A percentile compares a stretch with the other conserved stretches of the same genome.
Conservation (phyloP, 305 asterid genomes). For the Fraxinus angustifolia region DNA sequence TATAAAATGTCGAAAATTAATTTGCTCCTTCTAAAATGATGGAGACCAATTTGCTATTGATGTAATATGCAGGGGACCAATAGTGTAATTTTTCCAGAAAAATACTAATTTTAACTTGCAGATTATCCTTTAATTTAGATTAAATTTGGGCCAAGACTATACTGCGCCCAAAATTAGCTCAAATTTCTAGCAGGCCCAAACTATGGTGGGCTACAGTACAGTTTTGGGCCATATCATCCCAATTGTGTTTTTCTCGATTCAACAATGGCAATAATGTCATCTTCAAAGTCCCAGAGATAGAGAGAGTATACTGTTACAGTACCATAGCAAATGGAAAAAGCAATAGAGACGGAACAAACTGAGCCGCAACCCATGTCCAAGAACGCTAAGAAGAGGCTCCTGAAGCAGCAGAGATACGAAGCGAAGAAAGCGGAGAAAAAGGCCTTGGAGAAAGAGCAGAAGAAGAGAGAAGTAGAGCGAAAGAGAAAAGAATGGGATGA, state of each 20-base stretch:
- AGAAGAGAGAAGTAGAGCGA: constrained; percentile 68
- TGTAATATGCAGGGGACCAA: background rate
- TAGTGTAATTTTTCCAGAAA: background rate
- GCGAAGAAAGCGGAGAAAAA: constrained; percentile 83
- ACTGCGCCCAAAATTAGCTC: background rate
- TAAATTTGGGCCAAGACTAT: background rate
- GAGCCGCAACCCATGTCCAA: constrained; percentile 55
- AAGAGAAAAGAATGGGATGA: constrained; percentile 79
- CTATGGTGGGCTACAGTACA: background rate
- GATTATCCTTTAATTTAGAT: background rate
- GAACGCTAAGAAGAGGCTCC: constrained; percentile 69
- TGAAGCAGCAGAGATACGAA: constrained; percentile 73
- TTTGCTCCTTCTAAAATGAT: background rate
- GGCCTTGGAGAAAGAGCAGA: constrained; percentile 61
- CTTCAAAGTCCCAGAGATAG: background rate
- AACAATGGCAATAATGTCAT: background rate
- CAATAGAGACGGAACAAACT: constrained; percentile 28
- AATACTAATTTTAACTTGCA: no score
- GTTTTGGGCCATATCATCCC: background rate
- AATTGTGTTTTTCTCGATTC: background rate
- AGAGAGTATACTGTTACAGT: background rate
- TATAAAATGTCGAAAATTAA: no score
- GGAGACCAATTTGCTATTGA: background rate
- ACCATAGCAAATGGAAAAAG: constrained; percentile 18
- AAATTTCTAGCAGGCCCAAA: background rate